Evolutionary conservation across 139 green algal genomes (phyloP).

Genomic region (Chlamydomonas sp.): DNA sequence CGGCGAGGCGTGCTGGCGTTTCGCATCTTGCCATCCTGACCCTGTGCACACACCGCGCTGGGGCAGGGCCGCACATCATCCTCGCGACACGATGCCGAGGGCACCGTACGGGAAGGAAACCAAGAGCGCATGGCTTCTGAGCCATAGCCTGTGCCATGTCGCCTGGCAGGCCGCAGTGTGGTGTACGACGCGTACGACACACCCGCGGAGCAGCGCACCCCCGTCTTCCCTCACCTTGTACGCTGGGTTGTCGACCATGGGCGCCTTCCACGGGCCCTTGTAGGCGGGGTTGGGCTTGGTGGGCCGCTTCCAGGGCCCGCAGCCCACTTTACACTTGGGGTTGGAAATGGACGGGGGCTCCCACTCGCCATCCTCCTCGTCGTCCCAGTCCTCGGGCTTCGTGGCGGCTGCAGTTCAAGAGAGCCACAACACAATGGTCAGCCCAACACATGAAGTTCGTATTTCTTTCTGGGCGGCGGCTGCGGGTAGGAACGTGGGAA

Average conservation of each 20-base stretch:
- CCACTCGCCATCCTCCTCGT: slow-evolving; percentile 95
- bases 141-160: no score
- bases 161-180: no score
- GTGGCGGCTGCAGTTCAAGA: slow-evolving; percentile 58
- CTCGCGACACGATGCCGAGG: no score
- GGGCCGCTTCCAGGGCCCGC: slow-evolving; percentile 90
- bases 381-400: slow-evolving; percentile 95
- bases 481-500: background rate
- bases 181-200: no score
- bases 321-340: slow-evolving; percentile 83
- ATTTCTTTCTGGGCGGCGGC: no score
- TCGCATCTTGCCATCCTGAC: no score
- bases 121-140: no score
- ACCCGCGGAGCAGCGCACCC: no score
- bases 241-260: slow-evolving; percentile 88
- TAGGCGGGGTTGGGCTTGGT: slow-evolving; percentile 90
- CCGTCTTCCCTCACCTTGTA: slow-evolving; percentile 80
- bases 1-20: no score
- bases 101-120: no score
- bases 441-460: background rate
- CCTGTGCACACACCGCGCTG: no score
- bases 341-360: slow-evolving; percentile 77
- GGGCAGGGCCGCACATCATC: no score
- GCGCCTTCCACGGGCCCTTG: slow-evolving; percentile 89
- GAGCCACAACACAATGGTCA: background rate